Evolutionary conservation across 208 protist species (phyloP), one percentile per base, ranked within the genome.

Genomic region (Lotmaria passim): DNA sequence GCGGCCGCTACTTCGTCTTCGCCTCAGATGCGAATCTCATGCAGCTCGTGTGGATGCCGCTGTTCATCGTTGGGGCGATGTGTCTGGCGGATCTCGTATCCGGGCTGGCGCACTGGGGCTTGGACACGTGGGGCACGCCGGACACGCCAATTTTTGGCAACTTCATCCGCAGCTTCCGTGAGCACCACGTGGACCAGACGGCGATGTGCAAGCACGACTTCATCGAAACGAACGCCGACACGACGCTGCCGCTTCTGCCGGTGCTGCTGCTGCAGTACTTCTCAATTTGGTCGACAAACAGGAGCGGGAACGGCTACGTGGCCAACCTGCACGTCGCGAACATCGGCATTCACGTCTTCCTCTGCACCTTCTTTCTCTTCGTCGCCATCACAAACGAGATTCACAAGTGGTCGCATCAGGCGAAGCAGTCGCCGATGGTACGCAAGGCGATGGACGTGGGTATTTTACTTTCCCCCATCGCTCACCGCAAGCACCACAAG

Each of bases 211-310:
- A 91, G 61, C 96, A 98, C 73, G 96, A 98, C 78, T 91, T 96
- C 59, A 93, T 98, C 60, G 94, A 98, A 67, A 98, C 96, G 17
- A 98, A 98, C 74, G 96, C 94, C 28, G 96, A 98, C 75, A 97
- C 96, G 30, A 96, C 85, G 43, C 77, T 98, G 67, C 83, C 90
- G 23, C 83, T 94, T 34, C 79, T 97, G 55, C 90, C 94, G 11
- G 51, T 93, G 23, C 57, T 96, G 26, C 41, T 88, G 15, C 43
- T 93, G 7, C 75, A 93, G 68, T 79, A 81, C 39, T 53, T 78
- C 28, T 63, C 73, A n/a, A 58, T 93, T 28, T 62, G 57, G 65
- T 69, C 47, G 23, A 47, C 66, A 12, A 85, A 82, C 61, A 68
- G 17, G 58, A 76, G 75, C 57, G 59, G 66, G 14, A 82, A 85